Base-by-base conservation (phyloP, 495 filamentous ascomycete species). In the Penicillium bovifimosum region DNA sequence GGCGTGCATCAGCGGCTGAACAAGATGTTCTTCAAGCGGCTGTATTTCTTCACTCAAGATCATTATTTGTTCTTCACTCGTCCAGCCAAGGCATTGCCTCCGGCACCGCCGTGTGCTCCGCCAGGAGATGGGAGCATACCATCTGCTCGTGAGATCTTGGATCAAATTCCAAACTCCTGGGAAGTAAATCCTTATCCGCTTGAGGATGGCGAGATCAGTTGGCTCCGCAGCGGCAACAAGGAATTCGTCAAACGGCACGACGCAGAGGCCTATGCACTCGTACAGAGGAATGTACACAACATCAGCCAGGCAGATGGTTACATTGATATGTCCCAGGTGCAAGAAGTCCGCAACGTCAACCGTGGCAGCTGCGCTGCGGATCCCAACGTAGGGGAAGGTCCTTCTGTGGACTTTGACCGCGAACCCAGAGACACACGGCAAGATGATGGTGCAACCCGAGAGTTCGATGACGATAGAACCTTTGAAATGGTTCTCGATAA, bases 31-130 rank as follows among this genome's bases (percentile, higher is more conserved):
- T 85, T 75, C 65, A 90, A 88, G 56, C 75, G 83, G 16, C 64
- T 88, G 6, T 90, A 88, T 58, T 90, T 86, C 56, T 81, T 80
- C 40, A 81, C 80, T 2, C 83, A 88, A 50, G 81, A 89, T 56
- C 81, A 84, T 48, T 86, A 76, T 47, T 64, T 90, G 17, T 75
- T 84, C 35, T 90, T 87, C 67, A 81, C 78, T 58, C 75, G 75
- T 49, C 86, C 86, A 17, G 75, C 81, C n/a, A 81, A 79, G 44
- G 82, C 83, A 3, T 56, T 72, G 1, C 86, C 86, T 20, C 86
- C 86, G 9, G 72, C 82, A 13, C 86, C 85, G n/a, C 86, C 86
- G 47, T 55, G 82, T 27, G 69, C 68, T 8, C 61, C 61, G 10
- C 28, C 47, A 26, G 20, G 35, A 31, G 17, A 60, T 52, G 5